Evolutionary conservation across 768 basidiomycete species (phyloP).

Genomic region (Mrakia gelida): DNA sequence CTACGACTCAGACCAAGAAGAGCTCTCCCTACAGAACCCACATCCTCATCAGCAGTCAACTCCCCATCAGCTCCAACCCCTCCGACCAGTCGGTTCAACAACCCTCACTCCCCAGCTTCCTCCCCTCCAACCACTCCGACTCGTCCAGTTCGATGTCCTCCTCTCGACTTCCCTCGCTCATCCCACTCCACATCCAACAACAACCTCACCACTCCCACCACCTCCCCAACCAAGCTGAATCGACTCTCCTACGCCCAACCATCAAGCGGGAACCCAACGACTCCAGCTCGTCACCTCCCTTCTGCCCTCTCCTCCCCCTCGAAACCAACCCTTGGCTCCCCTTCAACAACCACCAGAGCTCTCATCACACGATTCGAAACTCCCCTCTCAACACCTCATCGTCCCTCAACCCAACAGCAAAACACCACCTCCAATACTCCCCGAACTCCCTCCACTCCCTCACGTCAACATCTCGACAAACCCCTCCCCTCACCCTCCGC

Average conservation of each 20-base stretch:
- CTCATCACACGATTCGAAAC: conserved; percentile 3
- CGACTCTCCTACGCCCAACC: neutral
- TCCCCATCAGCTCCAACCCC: neutral
- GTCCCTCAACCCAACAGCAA: neutral
- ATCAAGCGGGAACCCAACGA: neutral
- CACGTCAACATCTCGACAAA: conserved; percentile 25
- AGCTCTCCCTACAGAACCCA: neutral
- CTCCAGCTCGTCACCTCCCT: neutral
- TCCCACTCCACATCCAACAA: neutral
- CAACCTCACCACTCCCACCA: neutral
- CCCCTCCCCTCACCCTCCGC: conserved; percentile 17
- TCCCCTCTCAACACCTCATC: neutral
- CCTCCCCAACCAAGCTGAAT: neutral
- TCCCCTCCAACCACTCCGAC: neutral
- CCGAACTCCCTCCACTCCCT: neutral
- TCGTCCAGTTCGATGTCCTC: neutral
- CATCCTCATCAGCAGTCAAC: neutral
- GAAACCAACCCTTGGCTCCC: neutral
- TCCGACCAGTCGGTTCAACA: neutral
- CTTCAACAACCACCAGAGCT: neutral
- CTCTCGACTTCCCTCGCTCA: conserved; percentile 5
- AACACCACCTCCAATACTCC: too few species aligned
- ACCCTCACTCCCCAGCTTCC: neutral
- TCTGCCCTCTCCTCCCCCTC: neutral
- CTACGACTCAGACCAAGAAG: neutral